Evolutionary conservation across 495 filamentous ascomycete species (phyloP), one percentile per base, ranked within the genome.

Genomic region (Aspergillus homomorphus): DNA sequence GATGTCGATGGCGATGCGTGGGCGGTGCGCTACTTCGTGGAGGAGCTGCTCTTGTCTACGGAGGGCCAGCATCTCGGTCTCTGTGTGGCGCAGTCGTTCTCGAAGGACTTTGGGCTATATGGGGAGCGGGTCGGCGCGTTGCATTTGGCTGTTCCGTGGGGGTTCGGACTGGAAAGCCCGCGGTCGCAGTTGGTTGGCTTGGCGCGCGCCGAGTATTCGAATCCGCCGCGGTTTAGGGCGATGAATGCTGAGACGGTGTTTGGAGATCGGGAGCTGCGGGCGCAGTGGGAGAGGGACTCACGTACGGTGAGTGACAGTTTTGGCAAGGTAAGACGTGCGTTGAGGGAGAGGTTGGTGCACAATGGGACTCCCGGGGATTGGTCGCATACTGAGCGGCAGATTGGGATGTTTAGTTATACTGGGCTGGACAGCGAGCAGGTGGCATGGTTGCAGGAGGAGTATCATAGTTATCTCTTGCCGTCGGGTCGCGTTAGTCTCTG

Each of bases 41-140:
- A 46, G 9, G 9, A 44, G 0, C 33, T 53, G n/a, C 53, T 64
- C 12, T 26, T 43, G 6, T 15, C 16, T 12, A 26, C n/a, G 4
- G 20, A 52, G 5, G 4, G n/a, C 10, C 24, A 54, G 15, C 58
- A 56, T 42, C 53, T 62, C 50, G 55, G 62, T 22, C 43, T 75
- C 18, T 60, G 56, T 8, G 68, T 77, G 1, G 66, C 66, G 14
- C 69, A 78, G 54, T 78, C 76, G 0, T 73, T 74, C 50, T 60
- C 71, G 1, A 76, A 76, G 59, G 74, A 68, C 46, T 59, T 76
- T 24, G 73, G 73, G 9, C 64, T 76, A 5, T 76, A 76, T 52
- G 68, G 68, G 0, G 57, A 73, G 57, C 63, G 68, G 0, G 62
- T 67, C 10, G 66, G 71, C 9, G 57, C 58, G n/a, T 54, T 72